Percentiles rank a stretch among this genome's conserved stretches.
Evolutionary conservation across 1,284 basidiomycete genomes (phyloP).

Genomic region (Anthracocystis walkeri): DNA sequence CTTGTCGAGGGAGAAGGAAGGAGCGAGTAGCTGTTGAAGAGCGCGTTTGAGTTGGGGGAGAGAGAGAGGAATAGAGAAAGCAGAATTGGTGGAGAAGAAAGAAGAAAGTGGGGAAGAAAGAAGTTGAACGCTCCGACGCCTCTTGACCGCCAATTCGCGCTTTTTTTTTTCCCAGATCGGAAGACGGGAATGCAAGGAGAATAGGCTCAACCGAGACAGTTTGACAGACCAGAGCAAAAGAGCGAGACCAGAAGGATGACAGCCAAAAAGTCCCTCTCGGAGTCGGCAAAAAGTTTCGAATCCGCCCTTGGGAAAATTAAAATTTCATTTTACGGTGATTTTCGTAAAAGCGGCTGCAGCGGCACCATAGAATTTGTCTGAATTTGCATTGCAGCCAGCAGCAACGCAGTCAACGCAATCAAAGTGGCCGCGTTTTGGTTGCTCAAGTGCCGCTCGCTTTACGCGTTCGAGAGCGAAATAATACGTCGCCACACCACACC

Average conservation of each 20-base stretch:
- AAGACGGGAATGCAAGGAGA: conserved; percentile 42
- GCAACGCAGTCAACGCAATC: neutral
- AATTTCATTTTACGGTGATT: conserved; percentile 8
- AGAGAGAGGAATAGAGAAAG: neutral
- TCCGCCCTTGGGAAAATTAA: neutral
- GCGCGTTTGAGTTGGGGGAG: neutral
- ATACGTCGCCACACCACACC: no score
- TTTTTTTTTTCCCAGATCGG: conserved; percentile 19
- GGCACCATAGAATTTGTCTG: conserved; percentile 23
- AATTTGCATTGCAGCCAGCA: conserved; percentile 17
- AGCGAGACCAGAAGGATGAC: neutral
- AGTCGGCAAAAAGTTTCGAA: conserved; percentile 22
- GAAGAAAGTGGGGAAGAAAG: conserved; percentile 25
- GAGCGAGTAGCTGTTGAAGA: neutral
- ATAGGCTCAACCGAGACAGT: neutral
- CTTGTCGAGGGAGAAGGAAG: conserved; percentile 3
- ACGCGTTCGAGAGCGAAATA: conserved; percentile 13
- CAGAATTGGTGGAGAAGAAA: conserved; percentile 14
- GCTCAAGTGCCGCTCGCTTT: no score
- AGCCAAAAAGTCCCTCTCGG: neutral
- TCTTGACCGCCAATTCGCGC: neutral
- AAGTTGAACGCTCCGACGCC: conserved; percentile 6
- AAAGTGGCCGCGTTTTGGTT: no score
- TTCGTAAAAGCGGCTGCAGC: neutral
- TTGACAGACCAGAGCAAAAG: neutral